These are phyloP conservation scores for Arabidopsis thaliana DNA, from an alignment of 345 rosid genomes.

Conservation along the genomic window DNA sequence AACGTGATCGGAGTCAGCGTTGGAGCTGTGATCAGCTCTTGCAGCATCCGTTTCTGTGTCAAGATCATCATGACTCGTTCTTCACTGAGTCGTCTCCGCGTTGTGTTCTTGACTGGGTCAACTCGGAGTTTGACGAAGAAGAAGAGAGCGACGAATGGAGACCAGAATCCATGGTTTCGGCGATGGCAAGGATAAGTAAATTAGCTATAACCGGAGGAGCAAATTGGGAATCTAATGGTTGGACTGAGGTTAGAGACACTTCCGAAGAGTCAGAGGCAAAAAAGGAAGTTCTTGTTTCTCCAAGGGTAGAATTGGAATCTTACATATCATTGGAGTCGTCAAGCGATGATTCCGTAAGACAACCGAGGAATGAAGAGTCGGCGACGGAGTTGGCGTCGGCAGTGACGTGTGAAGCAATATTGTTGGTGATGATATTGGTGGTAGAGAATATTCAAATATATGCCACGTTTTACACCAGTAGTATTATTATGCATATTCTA, in stretches of 20 bases:
- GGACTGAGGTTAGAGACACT: constrained; percentile 54
- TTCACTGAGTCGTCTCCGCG: constrained; percentile 68
- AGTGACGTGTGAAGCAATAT: constrained; percentile 25
- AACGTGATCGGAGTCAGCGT: constrained; percentile 54
- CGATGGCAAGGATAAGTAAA: constrained; percentile 49
- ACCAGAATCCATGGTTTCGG: constrained; percentile 28
- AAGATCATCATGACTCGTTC: constrained; percentile 20
- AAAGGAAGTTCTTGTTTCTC: constrained; percentile 37
- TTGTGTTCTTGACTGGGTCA: constrained; percentile 66
- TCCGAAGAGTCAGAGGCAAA: constrained; percentile 29
- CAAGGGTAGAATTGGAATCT: constrained; percentile 36
- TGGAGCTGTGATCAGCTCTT: constrained; percentile 82
- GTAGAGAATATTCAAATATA: constrained; percentile 46
- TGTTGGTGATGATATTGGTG: constrained; percentile 35
- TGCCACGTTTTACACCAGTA: constrained; percentile 36
- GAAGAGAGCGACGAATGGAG: constrained; percentile 22
- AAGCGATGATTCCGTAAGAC: too few relatives aligned
- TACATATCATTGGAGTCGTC: constrained; percentile 17
- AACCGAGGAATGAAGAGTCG: constrained; percentile 8
- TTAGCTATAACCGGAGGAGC: constrained; percentile 47
- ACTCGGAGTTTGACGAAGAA: constrained; percentile 51
- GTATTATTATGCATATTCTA: constrained; percentile 19
- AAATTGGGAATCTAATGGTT: constrained; percentile 67
- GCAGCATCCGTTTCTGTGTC: constrained; percentile 64
- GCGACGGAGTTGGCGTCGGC: constrained; percentile 23